phyloP scores from a whole-genome alignment of 176 grass and related monocot genomes.

The Carex cristatella region DNA sequence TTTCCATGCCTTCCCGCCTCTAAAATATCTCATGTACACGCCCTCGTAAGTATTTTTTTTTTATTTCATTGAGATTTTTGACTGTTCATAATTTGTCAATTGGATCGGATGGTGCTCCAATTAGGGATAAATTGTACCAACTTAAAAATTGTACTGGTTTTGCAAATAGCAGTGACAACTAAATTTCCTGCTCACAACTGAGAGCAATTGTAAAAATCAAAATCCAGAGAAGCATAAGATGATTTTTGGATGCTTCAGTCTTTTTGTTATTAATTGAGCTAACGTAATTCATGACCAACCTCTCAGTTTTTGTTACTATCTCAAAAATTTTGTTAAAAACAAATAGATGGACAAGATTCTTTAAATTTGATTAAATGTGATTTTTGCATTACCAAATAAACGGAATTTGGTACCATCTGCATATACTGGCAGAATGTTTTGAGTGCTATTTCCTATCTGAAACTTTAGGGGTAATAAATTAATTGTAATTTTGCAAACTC shows the following conservation, averaged over 20 bases:
- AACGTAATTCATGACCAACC: too few species aligned
- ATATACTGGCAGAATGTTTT: not conserved
- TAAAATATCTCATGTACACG: conserved; percentile 97
- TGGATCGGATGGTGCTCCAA: not conserved
- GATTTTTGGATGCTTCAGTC: not conserved
- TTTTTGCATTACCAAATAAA: not conserved
- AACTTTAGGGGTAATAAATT: not conserved
- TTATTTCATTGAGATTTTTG: not conserved
- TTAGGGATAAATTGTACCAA: not conserved
- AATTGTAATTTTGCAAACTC: not conserved
- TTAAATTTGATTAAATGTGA: not conserved
- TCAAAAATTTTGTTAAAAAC: not conserved
- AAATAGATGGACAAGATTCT: not conserved
- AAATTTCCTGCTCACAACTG: not conserved
- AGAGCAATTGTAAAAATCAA: not conserved
- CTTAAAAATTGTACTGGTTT: not conserved
- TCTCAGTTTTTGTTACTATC: not conserved
- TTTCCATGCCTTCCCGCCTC: conserved; percentile 59
- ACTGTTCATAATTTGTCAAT: not conserved
- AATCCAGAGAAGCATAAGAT: not conserved
- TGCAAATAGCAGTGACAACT: not conserved
- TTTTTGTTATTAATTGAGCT: too few species aligned
- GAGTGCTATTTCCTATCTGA: not conserved
- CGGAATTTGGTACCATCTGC: not conserved
- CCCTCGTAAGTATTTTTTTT: conserved; percentile 69